phyloP scores from a whole-genome alignment of 2,329 filamentous ascomycete genomes.

The Penicillium olsonii region DNA sequence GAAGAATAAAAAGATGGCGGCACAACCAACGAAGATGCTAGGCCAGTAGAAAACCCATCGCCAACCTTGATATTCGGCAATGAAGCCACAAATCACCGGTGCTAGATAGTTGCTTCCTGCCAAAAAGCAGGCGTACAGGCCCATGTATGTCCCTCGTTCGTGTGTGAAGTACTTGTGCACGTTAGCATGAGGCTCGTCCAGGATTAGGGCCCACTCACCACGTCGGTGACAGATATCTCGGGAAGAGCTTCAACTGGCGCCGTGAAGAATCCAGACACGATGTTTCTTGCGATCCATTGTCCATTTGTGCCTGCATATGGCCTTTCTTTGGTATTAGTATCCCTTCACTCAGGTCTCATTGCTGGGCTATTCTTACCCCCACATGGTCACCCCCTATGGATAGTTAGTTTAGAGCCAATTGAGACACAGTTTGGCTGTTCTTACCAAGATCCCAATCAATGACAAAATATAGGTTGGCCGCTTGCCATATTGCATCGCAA shows the following conservation, averaged over 20 bases:
- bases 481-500: slow-evolving; percentile 49
- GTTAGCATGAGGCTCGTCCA: neutral
- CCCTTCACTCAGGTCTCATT: neutral
- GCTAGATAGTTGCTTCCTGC: slow-evolving; percentile 47
- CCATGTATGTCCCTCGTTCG: slow-evolving; percentile 45
- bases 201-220: slow-evolving; percentile 30
- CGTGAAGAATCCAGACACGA: slow-evolving; percentile 42
- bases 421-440: neutral
- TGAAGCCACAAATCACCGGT: slow-evolving; percentile 51
- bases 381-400: slow-evolving; percentile 29
- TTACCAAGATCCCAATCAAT: slow-evolving; percentile 34
- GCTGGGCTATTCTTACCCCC: slow-evolving; percentile 28
- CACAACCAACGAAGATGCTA: slow-evolving; percentile 51
- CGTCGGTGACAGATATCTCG: slow-evolving; percentile 44
- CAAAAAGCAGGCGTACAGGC: slow-evolving; percentile 41
- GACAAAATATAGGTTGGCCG: slow-evolving; percentile 38
- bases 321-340: slow-evolving; percentile 19
- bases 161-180: slow-evolving; percentile 43
- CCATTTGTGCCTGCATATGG: slow-evolving; percentile 35
- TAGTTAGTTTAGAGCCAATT: slow-evolving; percentile 2
- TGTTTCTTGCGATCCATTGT: slow-evolving; percentile 43
- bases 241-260: slow-evolving; percentile 46
- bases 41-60: slow-evolving; percentile 54
- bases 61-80: slow-evolving; percentile 50
- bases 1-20: slow-evolving; percentile 54